Conservation (phyloP, 495 filamentous ascomycete species). For the Talaromyces adpressus region DNA sequence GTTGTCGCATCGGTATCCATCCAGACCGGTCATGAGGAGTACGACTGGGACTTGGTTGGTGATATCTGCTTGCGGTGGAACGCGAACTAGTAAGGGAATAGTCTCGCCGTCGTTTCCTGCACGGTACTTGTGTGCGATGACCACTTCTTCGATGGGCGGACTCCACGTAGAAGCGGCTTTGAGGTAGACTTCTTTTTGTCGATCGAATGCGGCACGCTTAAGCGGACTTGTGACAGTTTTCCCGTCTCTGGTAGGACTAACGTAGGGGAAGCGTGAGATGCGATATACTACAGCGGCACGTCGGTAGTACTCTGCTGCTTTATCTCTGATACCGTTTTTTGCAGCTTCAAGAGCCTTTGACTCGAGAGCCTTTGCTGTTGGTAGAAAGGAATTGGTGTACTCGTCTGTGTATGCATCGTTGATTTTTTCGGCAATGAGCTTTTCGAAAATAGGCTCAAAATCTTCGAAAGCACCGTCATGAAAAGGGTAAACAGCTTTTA, state of each 20-base stretch:
- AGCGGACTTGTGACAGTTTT: conserved; percentile 26
- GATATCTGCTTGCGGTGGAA: conserved; percentile 37
- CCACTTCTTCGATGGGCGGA: conserved; percentile 49
- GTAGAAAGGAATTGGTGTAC: conserved; percentile 59
- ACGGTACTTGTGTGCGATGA: conserved; percentile 50
- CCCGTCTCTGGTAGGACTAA: conserved; percentile 33
- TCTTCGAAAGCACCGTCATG: conserved; percentile 65
- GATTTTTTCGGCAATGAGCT: conserved; percentile 54
- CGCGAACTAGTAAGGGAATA: conserved; percentile 60
- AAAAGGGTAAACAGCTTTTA: conserved; percentile 68
- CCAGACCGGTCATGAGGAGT: conserved; percentile 67
- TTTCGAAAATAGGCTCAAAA: conserved; percentile 64
- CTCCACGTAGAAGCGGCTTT: conserved; percentile 52
- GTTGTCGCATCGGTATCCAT: conserved; percentile 75
- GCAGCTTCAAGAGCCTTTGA: conserved; percentile 39
- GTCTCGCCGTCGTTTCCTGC: conserved; percentile 39
- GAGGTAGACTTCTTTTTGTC: conserved; percentile 58
- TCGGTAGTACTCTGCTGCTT: conserved; percentile 57
- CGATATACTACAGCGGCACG: conserved; percentile 66
- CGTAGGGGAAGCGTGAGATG: conserved; percentile 69
- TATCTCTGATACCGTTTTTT: conserved; percentile 31
- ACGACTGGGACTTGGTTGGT: conserved; percentile 49
- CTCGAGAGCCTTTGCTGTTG: conserved; percentile 47
- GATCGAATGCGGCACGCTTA: conserved; percentile 58
- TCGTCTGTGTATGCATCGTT: conserved; percentile 56